Base-by-base conservation (phyloP, 306 rosid genomes). In the Sphenostylis stenocarpa region DNA sequence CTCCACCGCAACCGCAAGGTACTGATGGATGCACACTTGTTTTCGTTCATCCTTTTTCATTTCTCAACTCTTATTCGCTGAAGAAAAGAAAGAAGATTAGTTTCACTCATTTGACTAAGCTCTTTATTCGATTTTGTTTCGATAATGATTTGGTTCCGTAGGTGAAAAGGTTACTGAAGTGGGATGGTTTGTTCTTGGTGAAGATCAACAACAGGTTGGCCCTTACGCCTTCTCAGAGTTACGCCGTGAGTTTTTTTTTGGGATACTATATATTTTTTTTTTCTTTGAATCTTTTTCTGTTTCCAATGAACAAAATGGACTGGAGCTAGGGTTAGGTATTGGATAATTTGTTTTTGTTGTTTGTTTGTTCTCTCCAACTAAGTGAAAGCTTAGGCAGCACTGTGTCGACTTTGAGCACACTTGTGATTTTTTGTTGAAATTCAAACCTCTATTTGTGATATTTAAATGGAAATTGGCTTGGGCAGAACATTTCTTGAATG, bases 181-280 rank as follows among this genome's bases (percentile, higher is more conserved):
- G 7, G 97, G 98, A 70, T 96, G 99, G 99, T 92, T 76, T 58
- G 86, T 96, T 75, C 93, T 91, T 2, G 92, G 94, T 19, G 94
- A 91, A 14, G 80, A 89, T 87, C 97, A 92, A 43, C 93, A 96
- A 48, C 91, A 89, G 56, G 36, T 91, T 24, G 99, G 98, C 33
- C 99, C 99, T 15, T 96, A 96, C 72, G 87, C 85, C 3, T 81
- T 86, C 78, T 84, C 93, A 1, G 99, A 96, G 88, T 74, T 96
- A 77, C 89, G 85, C 57, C 94, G 99, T 96, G 82, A 95, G 93
- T 86, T 61, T 9, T 52, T 60, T 14, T 26, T 26, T n/a, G n/a
- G 28, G 14, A 62, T n/a, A 15, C 17, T 49, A 1, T 47, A 16
- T 7, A 31, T 20, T 53, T 58, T 55, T 9, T 34, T 45, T 34